phyloP scores from a whole-genome alignment of 2,329 filamentous ascomycete species.

The Cadophora luteo-olivacea region DNA sequence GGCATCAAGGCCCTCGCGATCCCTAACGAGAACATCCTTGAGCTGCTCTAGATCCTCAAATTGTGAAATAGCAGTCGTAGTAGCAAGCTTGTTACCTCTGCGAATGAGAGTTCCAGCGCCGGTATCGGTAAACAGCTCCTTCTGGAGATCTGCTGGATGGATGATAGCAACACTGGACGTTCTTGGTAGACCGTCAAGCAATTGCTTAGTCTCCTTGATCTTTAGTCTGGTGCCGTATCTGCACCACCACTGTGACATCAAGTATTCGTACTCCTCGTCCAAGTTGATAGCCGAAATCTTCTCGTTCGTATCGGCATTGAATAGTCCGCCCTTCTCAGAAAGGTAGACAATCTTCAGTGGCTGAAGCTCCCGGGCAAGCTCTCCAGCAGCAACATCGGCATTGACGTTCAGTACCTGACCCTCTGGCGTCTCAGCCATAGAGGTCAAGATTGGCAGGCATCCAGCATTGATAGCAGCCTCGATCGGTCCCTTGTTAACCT shows the following conservation, averaged over 20 bases:
- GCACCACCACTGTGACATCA: conserved; percentile 96
- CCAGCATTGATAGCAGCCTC: conserved; percentile 90
- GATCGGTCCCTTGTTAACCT: conserved; percentile 89
- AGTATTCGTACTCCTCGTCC: conserved; percentile 91
- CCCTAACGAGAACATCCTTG: conserved; percentile 81
- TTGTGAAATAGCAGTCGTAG: conserved; percentile 72
- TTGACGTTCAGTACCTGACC: conserved; percentile 97
- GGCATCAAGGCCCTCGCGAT: conserved; percentile 82
- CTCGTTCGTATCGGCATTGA: conserved; percentile 90
- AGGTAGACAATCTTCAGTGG: conserved; percentile 98
- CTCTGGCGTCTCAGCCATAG: conserved; percentile 92
- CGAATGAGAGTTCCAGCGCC: conserved; percentile 93
- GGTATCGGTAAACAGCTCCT: conserved; percentile 95
- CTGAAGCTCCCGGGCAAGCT: conserved; percentile 86
- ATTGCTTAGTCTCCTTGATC: conserved; percentile 96
- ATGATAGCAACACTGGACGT: conserved; percentile 97
- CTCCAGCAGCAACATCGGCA: conserved; percentile 93
- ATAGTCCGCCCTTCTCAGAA: conserved; percentile 96
- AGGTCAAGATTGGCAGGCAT: conserved; percentile 91
- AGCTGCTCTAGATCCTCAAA: conserved; percentile 79
- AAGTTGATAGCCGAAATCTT: conserved; percentile 98
- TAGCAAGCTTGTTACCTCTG: conserved; percentile 86
- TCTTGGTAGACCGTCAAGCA: conserved; percentile 85
- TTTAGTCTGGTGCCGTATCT: conserved; percentile 93
- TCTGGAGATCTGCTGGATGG: conserved; percentile 92